These are phyloP conservation scores for Aspergillus avenaceus DNA, from an alignment of 495 filamentous ascomycete genomes.

Conservation along the genomic window DNA sequence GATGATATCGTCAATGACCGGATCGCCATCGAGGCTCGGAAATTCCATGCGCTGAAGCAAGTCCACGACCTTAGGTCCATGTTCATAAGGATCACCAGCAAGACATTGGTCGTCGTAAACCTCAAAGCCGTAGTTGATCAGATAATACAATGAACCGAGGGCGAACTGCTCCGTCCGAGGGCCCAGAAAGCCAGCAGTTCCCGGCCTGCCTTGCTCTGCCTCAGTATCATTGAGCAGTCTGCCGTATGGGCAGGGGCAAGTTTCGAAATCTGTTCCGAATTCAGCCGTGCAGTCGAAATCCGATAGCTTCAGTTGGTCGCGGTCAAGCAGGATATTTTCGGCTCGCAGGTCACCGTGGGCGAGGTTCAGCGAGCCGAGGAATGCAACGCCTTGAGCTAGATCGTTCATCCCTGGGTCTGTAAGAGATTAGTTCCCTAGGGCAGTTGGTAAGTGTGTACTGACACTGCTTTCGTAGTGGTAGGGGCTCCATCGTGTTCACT, in stretches of 20 bases:
- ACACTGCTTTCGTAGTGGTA: constrained; percentile 28
- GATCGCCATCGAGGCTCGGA: constrained; percentile 28
- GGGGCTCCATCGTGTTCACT: constrained; percentile 29
- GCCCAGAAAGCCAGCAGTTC: constrained; percentile 25
- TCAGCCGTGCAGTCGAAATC: constrained; percentile 29
- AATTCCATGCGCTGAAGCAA: constrained; percentile 32
- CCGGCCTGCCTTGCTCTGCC: constrained; percentile 17
- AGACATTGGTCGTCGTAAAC: constrained; percentile 11
- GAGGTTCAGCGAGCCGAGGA: constrained; percentile 33
- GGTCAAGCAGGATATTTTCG: constrained; percentile 25
- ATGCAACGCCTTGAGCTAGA: constrained; percentile 34
- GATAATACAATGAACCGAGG: constrained; percentile 32
- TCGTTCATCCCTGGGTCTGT: no score
- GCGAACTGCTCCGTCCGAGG: constrained; percentile 37
- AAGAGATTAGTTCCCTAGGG: no score
- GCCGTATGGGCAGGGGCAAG: constrained; percentile 23
- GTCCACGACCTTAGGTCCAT: constrained; percentile 29
- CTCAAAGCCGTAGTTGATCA: constrained; percentile 29
- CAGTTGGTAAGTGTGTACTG: no score
- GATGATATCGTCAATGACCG: constrained; percentile 33
- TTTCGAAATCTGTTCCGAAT: constrained; percentile 24
- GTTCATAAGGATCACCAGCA: constrained; percentile 28
- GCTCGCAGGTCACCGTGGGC: constrained; percentile 30
- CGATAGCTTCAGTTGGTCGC: constrained; percentile 20
- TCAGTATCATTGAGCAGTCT: constrained; percentile 19